Percentiles rank a stretch among this genome's conserved stretches.
phyloP scores from a whole-genome alignment of 2,329 filamentous ascomycete species.

The Fusarium multiceps region DNA sequence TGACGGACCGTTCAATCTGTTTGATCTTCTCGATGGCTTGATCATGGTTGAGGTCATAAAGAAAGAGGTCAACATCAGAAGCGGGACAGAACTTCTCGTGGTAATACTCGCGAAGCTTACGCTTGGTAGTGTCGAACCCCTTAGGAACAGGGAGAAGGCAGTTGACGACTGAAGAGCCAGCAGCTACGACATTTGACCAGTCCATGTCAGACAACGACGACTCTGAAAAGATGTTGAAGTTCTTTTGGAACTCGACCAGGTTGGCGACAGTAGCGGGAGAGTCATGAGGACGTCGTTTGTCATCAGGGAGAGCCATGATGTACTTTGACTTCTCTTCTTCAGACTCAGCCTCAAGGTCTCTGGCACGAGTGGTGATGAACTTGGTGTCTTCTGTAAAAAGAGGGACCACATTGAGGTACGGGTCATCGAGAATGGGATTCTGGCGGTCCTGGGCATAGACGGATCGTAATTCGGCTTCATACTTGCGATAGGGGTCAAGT shows the following conservation, averaged over 20 bases:
- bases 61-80: constrained; percentile 87
- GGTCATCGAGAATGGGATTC: constrained; percentile 67
- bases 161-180: constrained; percentile 84
- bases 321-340: constrained; percentile 71
- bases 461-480: constrained; percentile 73
- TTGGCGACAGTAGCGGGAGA: constrained; percentile 75
- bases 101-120: constrained; percentile 76
- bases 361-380: constrained; percentile 70
- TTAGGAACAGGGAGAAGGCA: constrained; percentile 77
- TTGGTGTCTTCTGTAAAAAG: constrained; percentile 69
- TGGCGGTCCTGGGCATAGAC: constrained; percentile 75
- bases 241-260: constrained; percentile 78
- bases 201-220: constrained; percentile 79
- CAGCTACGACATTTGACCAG: constrained; percentile 85
- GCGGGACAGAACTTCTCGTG: constrained; percentile 84
- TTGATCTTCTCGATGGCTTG: constrained; percentile 86
- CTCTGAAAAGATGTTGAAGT: constrained; percentile 86
- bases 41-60: constrained; percentile 82
- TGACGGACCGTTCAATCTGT: constrained; percentile 79
- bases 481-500: constrained; percentile 73
- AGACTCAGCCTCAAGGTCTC: constrained; percentile 67
- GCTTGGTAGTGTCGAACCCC: constrained; percentile 70
- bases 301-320: constrained; percentile 73
- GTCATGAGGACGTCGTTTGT: constrained; percentile 70
- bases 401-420: constrained; percentile 72